phyloP scores from a whole-genome alignment of 1,139 yeast genomes.

The Geotrichum australiense region DNA sequence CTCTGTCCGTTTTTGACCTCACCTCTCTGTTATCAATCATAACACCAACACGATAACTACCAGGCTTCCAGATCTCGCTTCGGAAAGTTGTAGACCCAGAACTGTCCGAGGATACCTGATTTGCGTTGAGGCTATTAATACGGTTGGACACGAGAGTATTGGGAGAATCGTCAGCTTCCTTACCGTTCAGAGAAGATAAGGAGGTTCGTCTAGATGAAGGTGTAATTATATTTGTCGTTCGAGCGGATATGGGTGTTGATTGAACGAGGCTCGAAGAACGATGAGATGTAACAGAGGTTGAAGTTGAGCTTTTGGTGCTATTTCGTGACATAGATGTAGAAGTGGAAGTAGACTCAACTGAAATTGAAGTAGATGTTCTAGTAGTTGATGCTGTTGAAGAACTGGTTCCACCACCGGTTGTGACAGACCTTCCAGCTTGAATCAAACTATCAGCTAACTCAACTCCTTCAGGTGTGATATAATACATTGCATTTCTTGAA shows the following conservation, averaged over 20 bases:
- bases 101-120: background rate
- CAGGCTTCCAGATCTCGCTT: constrained; percentile 43
- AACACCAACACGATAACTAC: constrained; percentile 51
- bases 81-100: background rate
- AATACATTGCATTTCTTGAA: constrained; percentile 47
- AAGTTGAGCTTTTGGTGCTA: too few species aligned
- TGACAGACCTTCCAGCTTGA: constrained; percentile 42
- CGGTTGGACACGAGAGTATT: constrained; percentile 13
- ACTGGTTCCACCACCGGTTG: too few species aligned
- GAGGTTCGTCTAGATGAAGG: too few species aligned
- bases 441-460: constrained; percentile 55
- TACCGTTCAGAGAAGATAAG: background rate
- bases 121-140: constrained; percentile 10
- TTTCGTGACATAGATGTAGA: background rate
- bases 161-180: constrained; percentile 9
- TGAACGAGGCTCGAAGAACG: constrained; percentile 1
- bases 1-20: constrained; percentile 26
- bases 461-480: constrained; percentile 66
- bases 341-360: background rate
- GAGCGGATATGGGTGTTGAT: background rate
- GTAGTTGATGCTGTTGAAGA: background rate
- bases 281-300: background rate
- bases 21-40: constrained; percentile 81
- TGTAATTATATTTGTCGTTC: too few species aligned
- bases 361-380: background rate